Evolutionary conservation across 257 asterid genomes (phyloP).

Genomic region (Gentiana straminea): DNA sequence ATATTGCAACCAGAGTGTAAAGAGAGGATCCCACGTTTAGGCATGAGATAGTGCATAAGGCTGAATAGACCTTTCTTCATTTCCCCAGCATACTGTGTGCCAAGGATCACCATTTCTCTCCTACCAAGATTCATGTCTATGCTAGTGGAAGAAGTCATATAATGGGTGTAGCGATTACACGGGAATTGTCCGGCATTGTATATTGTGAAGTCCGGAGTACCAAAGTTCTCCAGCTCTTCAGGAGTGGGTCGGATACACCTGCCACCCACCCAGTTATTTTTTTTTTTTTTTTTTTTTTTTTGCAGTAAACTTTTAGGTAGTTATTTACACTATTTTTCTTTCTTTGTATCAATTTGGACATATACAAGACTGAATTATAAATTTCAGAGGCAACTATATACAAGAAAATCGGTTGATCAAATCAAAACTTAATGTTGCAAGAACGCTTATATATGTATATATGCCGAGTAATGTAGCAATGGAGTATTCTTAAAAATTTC

Average conservation of each 20-base stretch:
- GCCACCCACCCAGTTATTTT: slow-evolving; percentile 44
- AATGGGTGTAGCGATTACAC: slow-evolving; percentile 84
- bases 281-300: neutral
- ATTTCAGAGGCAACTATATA: neutral
- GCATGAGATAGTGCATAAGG: slow-evolving; percentile 95
- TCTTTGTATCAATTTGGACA: neutral
- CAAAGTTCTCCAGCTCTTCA: slow-evolving; percentile 81
- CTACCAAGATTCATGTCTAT: slow-evolving; percentile 79
- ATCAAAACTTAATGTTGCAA: neutral
- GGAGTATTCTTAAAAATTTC: neutral
- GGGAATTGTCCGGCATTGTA: slow-evolving; percentile 96
- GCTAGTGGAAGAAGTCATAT: slow-evolving; percentile 96
- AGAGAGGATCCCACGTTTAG: slow-evolving; percentile 80
- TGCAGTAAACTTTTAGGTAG: slow-evolving; percentile 13
- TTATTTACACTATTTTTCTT: slow-evolving; percentile 9
- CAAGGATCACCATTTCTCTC: slow-evolving; percentile 91
- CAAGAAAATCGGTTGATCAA: slow-evolving; percentile 4
- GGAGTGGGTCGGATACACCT: slow-evolving; percentile 96
- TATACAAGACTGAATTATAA: neutral
- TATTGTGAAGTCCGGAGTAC: slow-evolving; percentile 94
- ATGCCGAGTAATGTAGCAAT: slow-evolving; percentile 1
- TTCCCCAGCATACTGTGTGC: slow-evolving; percentile 95
- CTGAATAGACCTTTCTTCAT: slow-evolving; percentile 96
- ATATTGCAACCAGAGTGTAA: slow-evolving; percentile 87
- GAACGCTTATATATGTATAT: neutral